Evolutionary conservation across 2,329 filamentous ascomycete species (phyloP).

Genomic region (Fusarium globosum): DNA sequence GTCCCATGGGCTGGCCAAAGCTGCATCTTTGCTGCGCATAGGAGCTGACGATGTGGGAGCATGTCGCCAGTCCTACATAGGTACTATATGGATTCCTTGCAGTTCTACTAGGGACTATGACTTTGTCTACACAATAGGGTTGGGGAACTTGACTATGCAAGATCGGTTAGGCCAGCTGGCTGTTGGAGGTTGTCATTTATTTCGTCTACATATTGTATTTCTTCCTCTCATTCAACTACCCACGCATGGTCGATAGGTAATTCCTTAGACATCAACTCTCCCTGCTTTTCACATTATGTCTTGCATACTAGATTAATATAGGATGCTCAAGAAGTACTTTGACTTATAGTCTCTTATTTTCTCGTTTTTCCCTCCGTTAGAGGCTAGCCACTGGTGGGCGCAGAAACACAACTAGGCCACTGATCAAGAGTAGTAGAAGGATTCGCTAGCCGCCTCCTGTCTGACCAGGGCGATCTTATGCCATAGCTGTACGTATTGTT

Average conservation of each 20-base stretch:
- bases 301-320: constrained; percentile 20
- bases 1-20: constrained; percentile 37
- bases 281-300: constrained; percentile 19
- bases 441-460: neutral
- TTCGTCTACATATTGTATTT: constrained; percentile 25
- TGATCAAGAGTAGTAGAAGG: neutral
- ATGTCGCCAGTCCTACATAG: constrained; percentile 15
- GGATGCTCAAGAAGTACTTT: constrained; percentile 25
- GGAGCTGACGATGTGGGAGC: constrained; percentile 30
- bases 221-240: constrained; percentile 4
- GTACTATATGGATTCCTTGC: neutral
- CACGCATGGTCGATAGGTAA: constrained; percentile 32
- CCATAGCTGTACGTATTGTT: neutral
- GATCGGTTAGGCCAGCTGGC: constrained; percentile 17
- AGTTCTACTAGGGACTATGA: constrained; percentile 7
- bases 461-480: neutral
- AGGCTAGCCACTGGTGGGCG: neutral
- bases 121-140: neutral
- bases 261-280: constrained; percentile 21
- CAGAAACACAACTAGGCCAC: neutral
- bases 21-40: constrained; percentile 39
- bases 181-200: constrained; percentile 35
- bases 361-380: neutral
- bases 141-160: neutral
- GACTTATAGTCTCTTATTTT: neutral